These are phyloP conservation scores for Talaromyces wortmannii DNA, from an alignment of 495 filamentous ascomycete genomes.

Conservation along the genomic window DNA sequence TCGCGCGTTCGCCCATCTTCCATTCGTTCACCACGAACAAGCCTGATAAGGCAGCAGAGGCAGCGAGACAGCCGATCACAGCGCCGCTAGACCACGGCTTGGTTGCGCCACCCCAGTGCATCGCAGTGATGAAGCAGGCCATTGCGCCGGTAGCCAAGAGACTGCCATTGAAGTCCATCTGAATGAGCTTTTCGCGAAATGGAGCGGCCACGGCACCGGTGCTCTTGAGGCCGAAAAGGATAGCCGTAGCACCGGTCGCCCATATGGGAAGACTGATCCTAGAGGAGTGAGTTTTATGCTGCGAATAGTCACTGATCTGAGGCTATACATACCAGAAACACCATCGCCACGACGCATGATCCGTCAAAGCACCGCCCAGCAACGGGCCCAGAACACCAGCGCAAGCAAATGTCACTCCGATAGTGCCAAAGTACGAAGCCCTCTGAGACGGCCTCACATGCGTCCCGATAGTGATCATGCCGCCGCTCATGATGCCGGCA, in stretches of 20 bases:
- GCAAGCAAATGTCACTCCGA: conserved; percentile 58
- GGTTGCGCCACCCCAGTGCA: conserved; percentile 34
- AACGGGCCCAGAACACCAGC: conserved; percentile 57
- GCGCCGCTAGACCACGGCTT: conserved; percentile 26
- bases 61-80: conserved; percentile 26
- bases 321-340: conserved; percentile 20
- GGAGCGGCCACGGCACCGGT: not conserved
- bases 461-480: conserved; percentile 66
- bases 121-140: conserved; percentile 29
- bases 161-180: conserved; percentile 26
- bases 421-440: conserved; percentile 38
- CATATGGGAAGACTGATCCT: conserved; percentile 53
- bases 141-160: conserved; percentile 24
- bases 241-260: conserved; percentile 35
- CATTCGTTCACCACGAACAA: conserved; percentile 18
- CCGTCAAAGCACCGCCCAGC: conserved; percentile 56
- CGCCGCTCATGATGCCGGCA: conserved; percentile 62
- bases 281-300: not conserved
- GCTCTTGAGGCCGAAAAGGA: not conserved
- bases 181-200: conserved; percentile 17
- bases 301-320: not conserved
- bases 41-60: conserved; percentile 16
- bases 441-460: conserved; percentile 41
- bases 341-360: conserved; percentile 42
- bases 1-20: conserved; percentile 16